A percentile compares a stretch with the other conserved stretches of the same genome.
These are phyloP conservation scores for Neofusicoccum sp. DNA, from an alignment of 2,329 filamentous ascomycete genomes.

Conservation along the genomic window DNA sequence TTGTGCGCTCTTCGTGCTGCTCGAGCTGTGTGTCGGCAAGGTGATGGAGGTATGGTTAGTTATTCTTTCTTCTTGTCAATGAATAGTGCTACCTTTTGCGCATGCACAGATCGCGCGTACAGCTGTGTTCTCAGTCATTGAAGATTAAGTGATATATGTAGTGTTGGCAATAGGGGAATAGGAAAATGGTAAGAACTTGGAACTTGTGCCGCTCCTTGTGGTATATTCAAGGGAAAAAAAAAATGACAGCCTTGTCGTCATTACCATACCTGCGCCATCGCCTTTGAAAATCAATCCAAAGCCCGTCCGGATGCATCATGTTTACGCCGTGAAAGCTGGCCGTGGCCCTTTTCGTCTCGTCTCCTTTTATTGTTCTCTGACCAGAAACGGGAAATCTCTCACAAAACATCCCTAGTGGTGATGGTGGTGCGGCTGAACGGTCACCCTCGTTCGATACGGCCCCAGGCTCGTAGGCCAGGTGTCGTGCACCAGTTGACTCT, in stretches of 20 bases:
- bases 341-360: not conserved
- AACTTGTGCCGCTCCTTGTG: slow-evolving; percentile 4
- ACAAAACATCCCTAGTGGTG: not conserved
- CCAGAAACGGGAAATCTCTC: not conserved
- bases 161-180: not conserved
- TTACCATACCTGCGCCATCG: too few species aligned
- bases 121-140: not conserved
- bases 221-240: slow-evolving; percentile 2
- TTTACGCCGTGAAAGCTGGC: not conserved
- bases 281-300: not conserved
- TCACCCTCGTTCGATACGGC: not conserved
- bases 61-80: too few species aligned
- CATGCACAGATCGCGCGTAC: too few species aligned
- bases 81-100: too few species aligned
- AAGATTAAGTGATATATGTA: slow-evolving; percentile 8
- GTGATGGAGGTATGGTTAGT: too few species aligned
- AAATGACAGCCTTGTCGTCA: not conserved
- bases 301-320: not conserved
- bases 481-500: slow-evolving; percentile 4
- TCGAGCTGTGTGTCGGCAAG: too few species aligned
- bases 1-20: too few species aligned
- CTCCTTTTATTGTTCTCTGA: not conserved
- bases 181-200: not conserved
- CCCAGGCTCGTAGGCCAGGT: not conserved
- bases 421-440: not conserved